A percentile compares a stretch with the other conserved stretches of the same genome.
Conservation (phyloP, 371 early-diverging fungal species). For the Lichtheimia hyalospora region DNA sequence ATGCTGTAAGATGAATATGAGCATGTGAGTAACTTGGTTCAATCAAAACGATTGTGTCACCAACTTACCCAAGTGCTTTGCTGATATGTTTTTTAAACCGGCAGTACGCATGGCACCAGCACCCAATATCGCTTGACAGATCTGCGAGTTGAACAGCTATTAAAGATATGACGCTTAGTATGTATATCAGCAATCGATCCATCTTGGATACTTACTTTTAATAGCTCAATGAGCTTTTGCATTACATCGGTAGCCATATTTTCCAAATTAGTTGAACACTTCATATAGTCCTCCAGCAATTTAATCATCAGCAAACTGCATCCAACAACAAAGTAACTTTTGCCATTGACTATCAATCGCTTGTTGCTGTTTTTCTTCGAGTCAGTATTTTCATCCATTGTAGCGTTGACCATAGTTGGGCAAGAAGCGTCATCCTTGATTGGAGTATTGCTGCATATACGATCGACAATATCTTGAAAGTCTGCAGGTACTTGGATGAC, state of each 20-base stretch:
- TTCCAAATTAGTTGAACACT: constrained; percentile 75
- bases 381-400: not conserved
- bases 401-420: constrained; percentile 10
- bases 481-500: constrained; percentile 89
- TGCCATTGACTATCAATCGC: constrained; percentile 55
- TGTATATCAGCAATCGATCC: not conserved
- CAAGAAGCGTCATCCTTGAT: constrained; percentile 7
- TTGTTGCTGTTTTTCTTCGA: constrained; percentile 29
- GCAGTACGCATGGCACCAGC: constrained; percentile 95
- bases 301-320: constrained; percentile 85
- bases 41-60: not conserved
- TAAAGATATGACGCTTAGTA: too few species aligned
- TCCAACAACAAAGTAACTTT: constrained; percentile 82
- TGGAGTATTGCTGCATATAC: constrained; percentile 55
- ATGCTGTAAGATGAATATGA: constrained; percentile 47
- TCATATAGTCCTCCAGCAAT: constrained; percentile 86
- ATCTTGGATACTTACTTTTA: constrained; percentile 58
- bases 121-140: constrained; percentile 93
- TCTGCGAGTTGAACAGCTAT: constrained; percentile 86
- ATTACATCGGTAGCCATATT: constrained; percentile 78
- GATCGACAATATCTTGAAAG: constrained; percentile 83
- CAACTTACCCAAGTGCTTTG: constrained; percentile 81
- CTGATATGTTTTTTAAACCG: constrained; percentile 92
- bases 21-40: not conserved
- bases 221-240: constrained; percentile 80